Conservation (phyloP, 352 stramenopile genomes). For the Pythium grandisporangium region DNA sequence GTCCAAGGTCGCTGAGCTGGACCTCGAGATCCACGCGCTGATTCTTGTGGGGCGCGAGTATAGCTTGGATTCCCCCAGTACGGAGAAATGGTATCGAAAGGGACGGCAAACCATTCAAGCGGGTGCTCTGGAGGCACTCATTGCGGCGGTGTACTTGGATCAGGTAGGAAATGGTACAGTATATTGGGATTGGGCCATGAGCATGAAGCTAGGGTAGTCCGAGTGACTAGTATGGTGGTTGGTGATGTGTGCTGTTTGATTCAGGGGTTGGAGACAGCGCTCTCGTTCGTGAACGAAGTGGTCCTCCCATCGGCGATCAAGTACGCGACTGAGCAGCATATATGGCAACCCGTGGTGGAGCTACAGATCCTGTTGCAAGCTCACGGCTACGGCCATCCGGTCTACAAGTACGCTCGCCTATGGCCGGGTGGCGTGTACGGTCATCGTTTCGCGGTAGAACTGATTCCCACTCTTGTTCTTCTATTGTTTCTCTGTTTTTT, state of each 20-base stretch:
- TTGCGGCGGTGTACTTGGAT: conserved; percentile 70
- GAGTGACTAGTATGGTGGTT: not conserved
- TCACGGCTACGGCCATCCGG: conserved; percentile 48
- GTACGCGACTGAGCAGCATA: conserved; percentile 37
- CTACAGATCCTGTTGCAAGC: conserved; percentile 63
- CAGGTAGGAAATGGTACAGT: conserved; percentile 27
- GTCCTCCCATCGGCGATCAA: conserved; percentile 47
- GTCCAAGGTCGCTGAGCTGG: conserved; percentile 46
- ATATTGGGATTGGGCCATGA: too few species aligned
- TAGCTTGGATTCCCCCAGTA: conserved; percentile 14
- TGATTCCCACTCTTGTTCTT: too few species aligned
- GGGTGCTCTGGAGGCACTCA: conserved; percentile 64
- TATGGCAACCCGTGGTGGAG: conserved; percentile 49
- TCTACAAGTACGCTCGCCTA: conserved; percentile 69
- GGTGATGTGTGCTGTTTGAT: not conserved
- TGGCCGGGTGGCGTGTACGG: too few species aligned
- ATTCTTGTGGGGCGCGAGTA: conserved; percentile 50
- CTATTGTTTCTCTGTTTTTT: not conserved
- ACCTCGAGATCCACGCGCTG: conserved; percentile 46
- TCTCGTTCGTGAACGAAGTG: conserved; percentile 56
- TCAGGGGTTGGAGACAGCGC: conserved; percentile 48
- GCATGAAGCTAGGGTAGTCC: too few species aligned
- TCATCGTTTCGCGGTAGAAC: too few species aligned
- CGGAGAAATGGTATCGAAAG: conserved; percentile 24
- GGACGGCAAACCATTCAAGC: conserved; percentile 63